A percentile compares a stretch with the other conserved stretches of the same genome.
Evolutionary conservation across 306 rosid species (phyloP).

Genomic region (Trifolium subterraneum): DNA sequence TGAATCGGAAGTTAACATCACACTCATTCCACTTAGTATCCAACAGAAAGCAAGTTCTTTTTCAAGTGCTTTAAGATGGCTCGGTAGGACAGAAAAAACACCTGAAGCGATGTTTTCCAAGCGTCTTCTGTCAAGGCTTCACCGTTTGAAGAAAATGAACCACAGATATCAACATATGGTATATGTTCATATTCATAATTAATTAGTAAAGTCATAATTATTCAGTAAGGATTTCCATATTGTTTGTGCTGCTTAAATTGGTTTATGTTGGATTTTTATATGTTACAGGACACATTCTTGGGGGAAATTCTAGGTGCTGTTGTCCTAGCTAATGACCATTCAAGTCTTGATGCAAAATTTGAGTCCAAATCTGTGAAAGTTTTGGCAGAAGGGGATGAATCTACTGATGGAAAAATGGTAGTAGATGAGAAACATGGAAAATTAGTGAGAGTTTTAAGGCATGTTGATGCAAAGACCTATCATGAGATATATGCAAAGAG

Average conservation of each 20-base stretch:
- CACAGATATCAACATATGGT: slow-evolving; percentile 81
- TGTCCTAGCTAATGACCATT: slow-evolving; percentile 46
- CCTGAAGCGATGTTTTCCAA: slow-evolving; percentile 65
- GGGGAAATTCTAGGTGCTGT: slow-evolving; percentile 82
- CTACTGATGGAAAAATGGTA: slow-evolving; percentile 65
- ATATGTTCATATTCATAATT: slow-evolving; percentile 32
- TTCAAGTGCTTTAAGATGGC: slow-evolving; percentile 39
- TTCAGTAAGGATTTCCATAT: neutral
- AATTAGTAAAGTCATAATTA: slow-evolving; percentile 11
- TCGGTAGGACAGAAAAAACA: slow-evolving; percentile 49
- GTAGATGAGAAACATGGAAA: slow-evolving; percentile 58
- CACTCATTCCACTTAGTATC: slow-evolving; percentile 70
- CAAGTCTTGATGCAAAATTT: slow-evolving; percentile 47
- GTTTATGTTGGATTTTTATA: slow-evolving; percentile 15
- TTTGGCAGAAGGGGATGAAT: slow-evolving; percentile 60
- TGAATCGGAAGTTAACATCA: slow-evolving; percentile 63
- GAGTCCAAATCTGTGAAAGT: slow-evolving; percentile 55
- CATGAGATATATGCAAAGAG: slow-evolving; percentile 54
- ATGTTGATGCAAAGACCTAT: slow-evolving; percentile 52
- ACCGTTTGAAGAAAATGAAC: slow-evolving; percentile 54
- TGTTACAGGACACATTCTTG: slow-evolving; percentile 70
- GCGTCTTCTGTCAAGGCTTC: slow-evolving; percentile 57
- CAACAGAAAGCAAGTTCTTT: slow-evolving; percentile 67
- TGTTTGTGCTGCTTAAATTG: slow-evolving; percentile 20
- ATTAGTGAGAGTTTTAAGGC: slow-evolving; percentile 60